Evolutionary conservation across 2,329 filamentous ascomycete genomes (phyloP).

Genomic region (Monosporascus sp.): DNA sequence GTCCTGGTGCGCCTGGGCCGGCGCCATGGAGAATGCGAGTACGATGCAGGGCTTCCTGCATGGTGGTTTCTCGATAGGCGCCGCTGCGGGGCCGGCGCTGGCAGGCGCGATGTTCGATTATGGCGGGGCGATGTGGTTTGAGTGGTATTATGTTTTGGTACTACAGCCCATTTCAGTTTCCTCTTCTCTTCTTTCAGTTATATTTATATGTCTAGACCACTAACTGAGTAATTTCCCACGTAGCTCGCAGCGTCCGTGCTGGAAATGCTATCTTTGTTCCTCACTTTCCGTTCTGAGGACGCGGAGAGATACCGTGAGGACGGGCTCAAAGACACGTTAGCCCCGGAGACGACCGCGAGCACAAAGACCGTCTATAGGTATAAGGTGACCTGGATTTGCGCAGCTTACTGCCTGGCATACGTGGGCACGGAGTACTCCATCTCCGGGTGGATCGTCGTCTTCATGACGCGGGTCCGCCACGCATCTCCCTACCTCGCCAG

Average conservation of each 20-base stretch:
- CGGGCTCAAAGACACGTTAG: slow-evolving; percentile 4
- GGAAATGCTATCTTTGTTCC: slow-evolving; percentile 21
- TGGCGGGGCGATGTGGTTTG: slow-evolving; percentile 26
- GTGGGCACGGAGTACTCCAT: slow-evolving; percentile 39
- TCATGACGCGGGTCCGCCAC: slow-evolving; percentile 35
- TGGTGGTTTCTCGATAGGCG: slow-evolving; percentile 33
- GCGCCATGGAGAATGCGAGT: slow-evolving; percentile 32
- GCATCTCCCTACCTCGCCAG: slow-evolving; percentile 30
- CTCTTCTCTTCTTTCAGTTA: too few species aligned
- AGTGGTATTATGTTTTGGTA: slow-evolving; percentile 34
- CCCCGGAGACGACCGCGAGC: neutral
- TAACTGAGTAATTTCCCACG: too few species aligned
- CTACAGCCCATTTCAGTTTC: slow-evolving; percentile 6
- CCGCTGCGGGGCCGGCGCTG: slow-evolving; percentile 30
- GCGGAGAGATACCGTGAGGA: slow-evolving; percentile 24
- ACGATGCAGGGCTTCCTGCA: slow-evolving; percentile 34
- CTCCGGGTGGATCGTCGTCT: slow-evolving; percentile 40
- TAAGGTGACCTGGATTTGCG: slow-evolving; percentile 34
- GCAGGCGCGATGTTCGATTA: slow-evolving; percentile 25
- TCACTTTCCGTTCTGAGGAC: slow-evolving; percentile 33
- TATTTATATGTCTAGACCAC: too few species aligned
- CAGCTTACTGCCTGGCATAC: slow-evolving; percentile 37
- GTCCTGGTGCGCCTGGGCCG: slow-evolving; percentile 40
- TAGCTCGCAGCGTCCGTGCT: slow-evolving; percentile 11
- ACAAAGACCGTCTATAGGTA: slow-evolving; percentile 21